Evolutionary conservation across 805 yeast genomes (phyloP), one percentile per base, ranked within the genome.

Genomic region (Wickerhamia fluorescens): DNA sequence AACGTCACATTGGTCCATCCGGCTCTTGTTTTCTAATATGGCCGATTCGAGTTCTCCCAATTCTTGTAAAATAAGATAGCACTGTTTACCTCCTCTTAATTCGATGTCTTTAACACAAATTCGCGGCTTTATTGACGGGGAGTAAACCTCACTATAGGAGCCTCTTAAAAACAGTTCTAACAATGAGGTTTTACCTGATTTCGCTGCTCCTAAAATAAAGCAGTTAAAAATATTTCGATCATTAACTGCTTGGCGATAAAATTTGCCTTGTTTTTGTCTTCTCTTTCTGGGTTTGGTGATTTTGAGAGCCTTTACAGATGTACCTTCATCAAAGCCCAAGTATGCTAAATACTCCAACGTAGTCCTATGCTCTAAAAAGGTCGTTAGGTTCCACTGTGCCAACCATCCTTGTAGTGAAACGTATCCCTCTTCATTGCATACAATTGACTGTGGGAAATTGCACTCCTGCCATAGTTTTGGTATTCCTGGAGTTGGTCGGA

Each of bases 321-420:
- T 40, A 38, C 57, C 59, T 8, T 18, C 10, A 36, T 84, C 94
- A 47, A 81, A 89, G 0, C 98, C 99, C 32, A 92, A 67, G 57
- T 84, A 85, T 0, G 94, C 95, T 37, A 92, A 57, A 45, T 89
- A 92, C 28, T 86, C 94, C 28, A 92, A 66, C 0, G 97, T 87
- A 1, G 86, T 79, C 42, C 71, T 75, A 48, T 82, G 75, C 44
- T 88, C 95, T 17, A 92, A 59, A 41, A 75, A 87, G 0, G 97
- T 89, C 1, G 96, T 86, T 83, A 92, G 82, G 43, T 89, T 80
- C 99, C 99, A 92, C 47, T 89, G 97, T 0, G 98, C 98, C 21
- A 92, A 58, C 99, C 99, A 92, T 3, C 99, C 98, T 58, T 94
- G 98, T 16, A 92, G 56, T 0, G 97, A 86, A 4, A 92, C 87